Evolutionary conservation across 2,329 filamentous ascomycete genomes (phyloP).

Genomic region (Teratosphaeria pseudoeucalypti): DNA sequence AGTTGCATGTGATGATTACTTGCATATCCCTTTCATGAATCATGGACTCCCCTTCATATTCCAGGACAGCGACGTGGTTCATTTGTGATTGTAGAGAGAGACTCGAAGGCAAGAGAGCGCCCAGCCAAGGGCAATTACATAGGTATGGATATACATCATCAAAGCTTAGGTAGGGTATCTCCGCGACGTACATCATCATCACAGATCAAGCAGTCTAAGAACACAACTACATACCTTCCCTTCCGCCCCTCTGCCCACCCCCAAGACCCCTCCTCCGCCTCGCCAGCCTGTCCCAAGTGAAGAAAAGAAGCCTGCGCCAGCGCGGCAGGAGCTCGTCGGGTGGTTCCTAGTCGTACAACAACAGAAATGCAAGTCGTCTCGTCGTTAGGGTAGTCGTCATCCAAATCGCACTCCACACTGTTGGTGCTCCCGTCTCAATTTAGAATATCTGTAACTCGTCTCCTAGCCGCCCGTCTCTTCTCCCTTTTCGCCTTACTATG

Average conservation of each 20-base stretch:
- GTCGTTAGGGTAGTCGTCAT: neutral
- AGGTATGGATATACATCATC: neutral
- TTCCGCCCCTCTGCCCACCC: neutral
- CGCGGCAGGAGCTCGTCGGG: neutral
- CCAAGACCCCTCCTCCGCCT: neutral
- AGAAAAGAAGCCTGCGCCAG: neutral
- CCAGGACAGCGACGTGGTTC: no score
- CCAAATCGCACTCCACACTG: neutral
- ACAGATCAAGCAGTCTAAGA: neutral
- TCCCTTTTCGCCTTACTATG: neutral
- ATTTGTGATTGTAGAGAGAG: no score
- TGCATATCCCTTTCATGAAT: no score
- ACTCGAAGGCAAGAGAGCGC: no score
- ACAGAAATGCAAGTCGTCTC: neutral
- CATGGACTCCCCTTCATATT: no score
- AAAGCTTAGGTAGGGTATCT: neutral
- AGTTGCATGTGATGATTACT: no score
- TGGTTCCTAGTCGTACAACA: neutral
- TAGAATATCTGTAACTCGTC: neutral
- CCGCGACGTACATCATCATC: neutral
- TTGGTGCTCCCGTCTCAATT: neutral
- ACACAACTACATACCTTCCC: neutral
- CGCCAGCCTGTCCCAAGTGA: neutral
- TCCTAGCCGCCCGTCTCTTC: neutral
- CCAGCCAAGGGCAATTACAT: neutral